phyloP scores from a whole-genome alignment of 2,329 filamentous ascomycete genomes.

The Biscogniauxia mediterranea region DNA sequence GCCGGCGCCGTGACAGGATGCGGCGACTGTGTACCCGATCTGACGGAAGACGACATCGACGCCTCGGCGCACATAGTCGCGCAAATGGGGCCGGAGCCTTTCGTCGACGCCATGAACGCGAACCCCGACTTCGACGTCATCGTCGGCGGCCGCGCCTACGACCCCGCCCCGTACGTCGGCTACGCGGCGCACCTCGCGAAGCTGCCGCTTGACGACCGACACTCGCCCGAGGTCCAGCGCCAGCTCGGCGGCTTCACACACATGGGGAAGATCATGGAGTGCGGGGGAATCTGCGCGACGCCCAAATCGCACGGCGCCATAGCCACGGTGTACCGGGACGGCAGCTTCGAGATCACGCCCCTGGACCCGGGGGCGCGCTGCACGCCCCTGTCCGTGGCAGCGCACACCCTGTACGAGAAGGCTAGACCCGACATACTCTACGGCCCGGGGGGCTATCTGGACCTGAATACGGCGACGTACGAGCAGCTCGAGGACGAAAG shows the following conservation, averaged over 20 bases:
- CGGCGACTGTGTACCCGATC: conserved; percentile 39
- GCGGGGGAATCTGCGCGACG: conserved; percentile 45
- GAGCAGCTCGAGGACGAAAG: conserved; percentile 39
- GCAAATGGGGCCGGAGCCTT: conserved; percentile 46
- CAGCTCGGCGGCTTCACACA: conserved; percentile 41
- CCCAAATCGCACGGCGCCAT: conserved; percentile 45
- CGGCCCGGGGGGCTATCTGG: conserved; percentile 49
- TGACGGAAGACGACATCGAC: conserved; percentile 39
- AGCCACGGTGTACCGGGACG: conserved; percentile 39
- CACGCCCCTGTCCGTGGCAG: conserved; percentile 48
- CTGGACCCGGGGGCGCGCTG: conserved; percentile 39
- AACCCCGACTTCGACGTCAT: conserved; percentile 40
- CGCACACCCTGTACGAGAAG: conserved; percentile 56
- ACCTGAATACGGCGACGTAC: conserved; percentile 41
- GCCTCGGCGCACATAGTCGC: conserved; percentile 37
- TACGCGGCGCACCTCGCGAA: conserved; percentile 33
- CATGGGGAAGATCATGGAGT: conserved; percentile 58
- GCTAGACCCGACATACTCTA: conserved; percentile 47
- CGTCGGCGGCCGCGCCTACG: conserved; percentile 45
- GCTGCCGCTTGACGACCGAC: conserved; percentile 9
- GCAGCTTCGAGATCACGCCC: conserved; percentile 48
- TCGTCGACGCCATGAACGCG: conserved; percentile 32
- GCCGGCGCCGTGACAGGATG: conserved; percentile 35
- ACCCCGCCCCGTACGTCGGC: conserved; percentile 40
- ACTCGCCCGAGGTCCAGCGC: conserved; percentile 8